These are phyloP conservation scores for Arxiozyma slooffiae DNA, from an alignment of 1,139 yeast species.

Conservation along the genomic window DNA sequence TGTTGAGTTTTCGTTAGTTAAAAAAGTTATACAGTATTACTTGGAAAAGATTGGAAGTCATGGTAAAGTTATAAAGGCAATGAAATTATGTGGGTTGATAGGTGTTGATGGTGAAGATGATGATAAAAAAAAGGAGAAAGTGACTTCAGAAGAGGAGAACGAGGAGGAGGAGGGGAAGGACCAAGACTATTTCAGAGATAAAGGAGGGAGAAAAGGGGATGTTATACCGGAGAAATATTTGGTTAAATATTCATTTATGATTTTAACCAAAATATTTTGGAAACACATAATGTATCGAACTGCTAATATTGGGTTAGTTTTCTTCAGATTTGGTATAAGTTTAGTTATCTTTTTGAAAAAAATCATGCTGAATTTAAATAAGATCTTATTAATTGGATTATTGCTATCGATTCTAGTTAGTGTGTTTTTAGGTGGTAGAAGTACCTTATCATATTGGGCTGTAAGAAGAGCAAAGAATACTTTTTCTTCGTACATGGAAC, in stretches of 20 bases:
- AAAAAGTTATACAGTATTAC: conserved; percentile 22
- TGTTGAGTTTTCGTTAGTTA: conserved; percentile 19
- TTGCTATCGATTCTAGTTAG: conserved; percentile 35
- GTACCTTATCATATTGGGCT: conserved; percentile 58
- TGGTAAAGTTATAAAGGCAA: conserved; percentile 56
- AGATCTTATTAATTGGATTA: conserved; percentile 14
- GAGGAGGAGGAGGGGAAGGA: background rate
- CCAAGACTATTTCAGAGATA: background rate
- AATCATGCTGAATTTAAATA: conserved; percentile 19
- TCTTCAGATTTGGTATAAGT: background rate
- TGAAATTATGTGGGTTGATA: conserved; percentile 50
- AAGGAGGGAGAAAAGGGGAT: background rate
- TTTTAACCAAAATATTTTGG: conserved; percentile 23
- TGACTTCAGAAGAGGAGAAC: background rate
- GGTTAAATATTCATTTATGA: conserved; percentile 17
- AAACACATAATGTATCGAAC: conserved; percentile 21
- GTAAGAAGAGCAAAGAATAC: conserved; percentile 44
- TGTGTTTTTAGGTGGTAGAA: conserved; percentile 42
- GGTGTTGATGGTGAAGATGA: conserved; percentile 22
- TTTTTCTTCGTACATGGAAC: conserved; percentile 30
- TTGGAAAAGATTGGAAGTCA: conserved; percentile 41
- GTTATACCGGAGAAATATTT: conserved; percentile 1
- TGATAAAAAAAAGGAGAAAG: conserved; percentile 13
- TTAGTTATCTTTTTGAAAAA: conserved; percentile 9
- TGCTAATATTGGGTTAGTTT: conserved; percentile 14